phyloP scores from a whole-genome alignment of 352 stramenopile genomes.

The Nothophytophthora sp. region DNA sequence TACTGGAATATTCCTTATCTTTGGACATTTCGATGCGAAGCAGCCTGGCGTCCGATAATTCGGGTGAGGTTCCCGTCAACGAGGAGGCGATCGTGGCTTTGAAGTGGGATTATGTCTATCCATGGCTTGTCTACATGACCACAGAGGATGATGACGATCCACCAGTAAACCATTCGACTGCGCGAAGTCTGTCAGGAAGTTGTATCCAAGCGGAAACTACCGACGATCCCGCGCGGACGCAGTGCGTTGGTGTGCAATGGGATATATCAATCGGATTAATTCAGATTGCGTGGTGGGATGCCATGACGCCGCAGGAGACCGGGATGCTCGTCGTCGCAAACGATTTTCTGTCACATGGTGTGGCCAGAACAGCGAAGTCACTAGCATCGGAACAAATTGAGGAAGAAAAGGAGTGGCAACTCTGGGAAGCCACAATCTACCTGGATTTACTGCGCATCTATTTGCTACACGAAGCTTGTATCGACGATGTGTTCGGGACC shows the following conservation, averaged over 20 bases:
- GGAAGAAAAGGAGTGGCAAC: conserved; percentile 25
- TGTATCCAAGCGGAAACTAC: too few species aligned
- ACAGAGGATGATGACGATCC: conserved; percentile 35
- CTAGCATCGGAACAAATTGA: neutral
- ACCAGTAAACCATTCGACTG: neutral
- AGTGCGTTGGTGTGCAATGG: conserved; percentile 64
- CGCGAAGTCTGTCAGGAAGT: neutral
- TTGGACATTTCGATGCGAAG: conserved; percentile 50
- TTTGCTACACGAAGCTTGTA: conserved; percentile 39
- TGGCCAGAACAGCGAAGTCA: conserved; percentile 4
- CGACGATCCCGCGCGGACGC: neutral
- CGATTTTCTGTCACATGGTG: conserved; percentile 62
- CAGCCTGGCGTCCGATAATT: conserved; percentile 5
- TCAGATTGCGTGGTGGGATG: conserved; percentile 74
- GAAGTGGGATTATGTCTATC: conserved; percentile 77
- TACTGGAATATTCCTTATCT: conserved; percentile 48
- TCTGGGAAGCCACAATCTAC: conserved; percentile 65
- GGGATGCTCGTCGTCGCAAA: conserved; percentile 49
- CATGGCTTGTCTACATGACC: conserved; percentile 50
- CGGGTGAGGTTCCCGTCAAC: conserved; percentile 36
- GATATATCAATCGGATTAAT: conserved; percentile 58
- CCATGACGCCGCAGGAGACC: conserved; percentile 48
- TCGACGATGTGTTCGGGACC: conserved; percentile 8
- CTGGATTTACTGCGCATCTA: conserved; percentile 59
- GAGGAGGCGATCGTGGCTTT: conserved; percentile 53